Evolutionary conservation across 1,284 basidiomycete species (phyloP).

Genomic region (Lignosus rhinocerotis): DNA sequence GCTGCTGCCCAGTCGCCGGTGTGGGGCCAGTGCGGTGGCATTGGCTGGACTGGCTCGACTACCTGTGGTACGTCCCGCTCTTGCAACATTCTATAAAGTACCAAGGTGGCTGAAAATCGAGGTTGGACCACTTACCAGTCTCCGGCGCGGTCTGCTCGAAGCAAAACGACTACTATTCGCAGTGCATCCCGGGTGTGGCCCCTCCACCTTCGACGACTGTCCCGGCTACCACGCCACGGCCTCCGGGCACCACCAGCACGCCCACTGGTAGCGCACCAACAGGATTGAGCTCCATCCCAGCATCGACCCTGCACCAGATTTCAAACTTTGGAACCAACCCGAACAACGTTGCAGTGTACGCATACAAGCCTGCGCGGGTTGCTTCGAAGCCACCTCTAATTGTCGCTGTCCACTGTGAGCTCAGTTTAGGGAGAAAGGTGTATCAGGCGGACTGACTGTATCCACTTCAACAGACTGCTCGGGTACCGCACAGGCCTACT

Average conservation of each 20-base stretch:
- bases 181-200: slow-evolving; percentile 31
- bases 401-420: slow-evolving; percentile 47
- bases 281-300: slow-evolving; percentile 20
- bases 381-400: slow-evolving; percentile 42
- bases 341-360: slow-evolving; percentile 48
- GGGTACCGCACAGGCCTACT: slow-evolving; percentile 54
- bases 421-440: not conserved
- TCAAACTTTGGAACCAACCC: slow-evolving; percentile 49
- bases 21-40: slow-evolving; percentile 40
- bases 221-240: not conserved
- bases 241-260: slow-evolving; percentile 1
- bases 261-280: slow-evolving; percentile 12
- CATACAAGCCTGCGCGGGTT: slow-evolving; percentile 48
- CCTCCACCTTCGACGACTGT: slow-evolving; percentile 15
- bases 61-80: slow-evolving; percentile 37
- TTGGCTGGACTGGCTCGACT: slow-evolving; percentile 37
- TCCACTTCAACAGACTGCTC: slow-evolving; percentile 35
- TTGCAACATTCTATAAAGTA: too few species aligned
- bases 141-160: slow-evolving; percentile 31
- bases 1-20: slow-evolving; percentile 32
- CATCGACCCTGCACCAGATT: slow-evolving; percentile 26
- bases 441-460: not conserved
- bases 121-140: slow-evolving; percentile 33
- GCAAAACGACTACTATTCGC: slow-evolving; percentile 35
- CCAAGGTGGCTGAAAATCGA: slow-evolving; percentile 3